phyloP scores from a whole-genome alignment of 148 eudicot species.

The Vaccinium macrocarpon region DNA sequence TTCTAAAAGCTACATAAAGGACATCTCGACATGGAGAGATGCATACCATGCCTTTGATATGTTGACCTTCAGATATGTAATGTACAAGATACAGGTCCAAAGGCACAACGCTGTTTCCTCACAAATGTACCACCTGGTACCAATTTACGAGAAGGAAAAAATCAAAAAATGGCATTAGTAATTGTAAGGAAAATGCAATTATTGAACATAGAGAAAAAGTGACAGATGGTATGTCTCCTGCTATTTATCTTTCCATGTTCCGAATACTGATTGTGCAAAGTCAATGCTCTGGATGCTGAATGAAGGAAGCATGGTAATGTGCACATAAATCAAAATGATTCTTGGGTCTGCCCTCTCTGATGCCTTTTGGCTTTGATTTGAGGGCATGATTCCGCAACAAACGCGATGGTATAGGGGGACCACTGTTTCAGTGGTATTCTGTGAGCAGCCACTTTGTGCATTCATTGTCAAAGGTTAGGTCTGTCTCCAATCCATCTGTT shows the following conservation, averaged over 20 bases:
- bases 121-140: constrained; percentile 82
- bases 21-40: constrained; percentile 18
- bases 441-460: too few relatives aligned
- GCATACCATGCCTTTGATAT: constrained; percentile 76
- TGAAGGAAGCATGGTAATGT: too few relatives aligned
- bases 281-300: too few relatives aligned
- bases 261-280: too few relatives aligned
- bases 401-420: too few relatives aligned
- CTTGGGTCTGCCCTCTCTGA: too few relatives aligned
- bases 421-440: too few relatives aligned
- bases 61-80: constrained; percentile 58
- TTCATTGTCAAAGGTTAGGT: too few relatives aligned
- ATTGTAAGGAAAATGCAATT: background rate
- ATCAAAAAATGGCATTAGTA: background rate
- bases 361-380: too few relatives aligned
- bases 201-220: background rate
- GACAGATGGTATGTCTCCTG: background rate
- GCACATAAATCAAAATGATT: too few relatives aligned
- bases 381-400: too few relatives aligned
- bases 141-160: constrained; percentile 1
- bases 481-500: too few relatives aligned
- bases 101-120: constrained; percentile 84
- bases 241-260: background rate
- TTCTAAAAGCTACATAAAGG: background rate
- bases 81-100: constrained; percentile 81